Conservation (phyloP, 2,329 filamentous ascomycete species). For the Botrytis squamosa region DNA sequence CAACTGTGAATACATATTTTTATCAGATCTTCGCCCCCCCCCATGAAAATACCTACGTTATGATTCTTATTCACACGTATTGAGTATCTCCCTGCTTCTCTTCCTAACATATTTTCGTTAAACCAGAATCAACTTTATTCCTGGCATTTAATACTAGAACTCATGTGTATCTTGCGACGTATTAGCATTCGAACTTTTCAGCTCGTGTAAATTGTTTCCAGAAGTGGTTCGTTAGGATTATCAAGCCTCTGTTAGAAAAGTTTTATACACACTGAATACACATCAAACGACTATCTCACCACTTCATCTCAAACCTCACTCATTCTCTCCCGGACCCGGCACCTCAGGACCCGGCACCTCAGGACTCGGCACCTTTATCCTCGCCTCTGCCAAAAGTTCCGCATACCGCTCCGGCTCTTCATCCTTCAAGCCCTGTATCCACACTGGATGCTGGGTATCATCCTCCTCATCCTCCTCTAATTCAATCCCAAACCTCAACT, state of each 20-base stretch:
- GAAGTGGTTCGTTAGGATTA: not conserved
- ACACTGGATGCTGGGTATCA: not conserved
- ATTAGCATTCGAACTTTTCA: not conserved
- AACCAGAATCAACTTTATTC: fast-evolving
- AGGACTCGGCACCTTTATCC: not conserved
- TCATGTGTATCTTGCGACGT: not conserved
- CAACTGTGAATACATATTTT: not conserved
- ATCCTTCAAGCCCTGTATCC: not conserved
- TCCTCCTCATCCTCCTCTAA: not conserved
- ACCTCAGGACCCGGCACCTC: not conserved
- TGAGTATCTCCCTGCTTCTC: not conserved
- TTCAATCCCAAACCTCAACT: not conserved
- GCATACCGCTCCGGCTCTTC: not conserved
- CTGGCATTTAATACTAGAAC: not conserved
- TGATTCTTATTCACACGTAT: not conserved
- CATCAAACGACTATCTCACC: not conserved
- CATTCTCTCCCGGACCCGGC: not conserved
- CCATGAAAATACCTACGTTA: not conserved
- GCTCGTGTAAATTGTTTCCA: not conserved
- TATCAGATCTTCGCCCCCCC: not conserved
- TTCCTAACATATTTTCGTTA: not conserved
- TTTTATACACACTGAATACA: not conserved
- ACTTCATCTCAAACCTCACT: not conserved
- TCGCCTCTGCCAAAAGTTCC: slow-evolving; percentile 1
- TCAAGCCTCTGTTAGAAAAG: not conserved